Evolutionary conservation across 306 rosid species (phyloP).

Genomic region (Gastrolobium villosum): DNA sequence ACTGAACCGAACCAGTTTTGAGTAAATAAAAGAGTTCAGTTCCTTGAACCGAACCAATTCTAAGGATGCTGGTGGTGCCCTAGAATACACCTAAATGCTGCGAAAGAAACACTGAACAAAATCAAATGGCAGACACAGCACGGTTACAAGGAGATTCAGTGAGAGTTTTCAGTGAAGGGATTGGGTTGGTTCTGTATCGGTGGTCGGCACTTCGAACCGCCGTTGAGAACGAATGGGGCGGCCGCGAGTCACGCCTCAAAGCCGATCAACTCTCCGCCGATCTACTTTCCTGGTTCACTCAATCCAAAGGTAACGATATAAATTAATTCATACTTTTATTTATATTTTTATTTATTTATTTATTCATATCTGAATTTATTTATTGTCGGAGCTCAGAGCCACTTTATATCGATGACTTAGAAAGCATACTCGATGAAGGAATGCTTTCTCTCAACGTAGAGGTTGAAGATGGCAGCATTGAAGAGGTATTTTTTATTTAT

Average conservation of each 20-base stretch:
- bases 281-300: conserved; percentile 62
- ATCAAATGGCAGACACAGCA: too few species aligned
- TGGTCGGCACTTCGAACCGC: conserved; percentile 79
- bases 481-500: conserved; percentile 59
- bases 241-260: conserved; percentile 69
- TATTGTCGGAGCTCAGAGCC: conserved; percentile 51
- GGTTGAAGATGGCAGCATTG: conserved; percentile 77
- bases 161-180: conserved; percentile 61
- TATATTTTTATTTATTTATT: too few species aligned
- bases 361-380: background rate
- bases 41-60: too few species aligned
- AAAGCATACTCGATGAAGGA: conserved; percentile 61
- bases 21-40: too few species aligned
- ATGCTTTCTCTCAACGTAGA: conserved; percentile 61
- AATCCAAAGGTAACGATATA: conserved; percentile 52
- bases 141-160: conserved; percentile 19
- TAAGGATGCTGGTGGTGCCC: too few species aligned
- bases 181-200: conserved; percentile 54
- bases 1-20: too few species aligned
- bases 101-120: too few species aligned
- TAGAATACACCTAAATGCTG: too few species aligned
- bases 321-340: background rate
- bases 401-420: conserved; percentile 82
- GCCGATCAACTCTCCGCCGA: conserved; percentile 57
- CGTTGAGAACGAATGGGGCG: conserved; percentile 84